Evolutionary conservation across 495 filamentous ascomycete genomes (phyloP).

Genomic region (Cladorrhinum samala): DNA sequence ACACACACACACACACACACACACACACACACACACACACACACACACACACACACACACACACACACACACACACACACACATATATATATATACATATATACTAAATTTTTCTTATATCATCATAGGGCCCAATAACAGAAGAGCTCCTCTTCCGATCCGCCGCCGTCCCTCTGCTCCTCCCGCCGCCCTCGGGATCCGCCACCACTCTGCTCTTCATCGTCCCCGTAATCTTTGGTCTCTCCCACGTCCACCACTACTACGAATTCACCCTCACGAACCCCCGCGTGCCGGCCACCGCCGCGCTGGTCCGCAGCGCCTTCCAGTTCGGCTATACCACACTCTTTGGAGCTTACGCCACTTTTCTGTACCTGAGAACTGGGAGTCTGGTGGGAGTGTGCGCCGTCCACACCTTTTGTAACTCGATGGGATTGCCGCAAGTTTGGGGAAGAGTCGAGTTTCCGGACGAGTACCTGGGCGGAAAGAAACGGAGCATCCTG

Average conservation of each 20-base stretch:
- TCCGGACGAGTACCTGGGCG: slow-evolving; percentile 10
- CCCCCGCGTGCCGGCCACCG: slow-evolving; percentile 56
- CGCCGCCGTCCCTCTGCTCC: slow-evolving; percentile 70
- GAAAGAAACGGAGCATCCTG: slow-evolving; percentile 21
- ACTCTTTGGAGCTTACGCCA: slow-evolving; percentile 85
- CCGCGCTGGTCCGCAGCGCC: slow-evolving; percentile 60
- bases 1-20: too few species aligned
- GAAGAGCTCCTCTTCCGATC: slow-evolving; percentile 94
- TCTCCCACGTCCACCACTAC: slow-evolving; percentile 92
- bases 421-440: slow-evolving; percentile 82
- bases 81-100: too few species aligned
- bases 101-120: too few species aligned
- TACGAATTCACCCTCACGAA: slow-evolving; percentile 87
- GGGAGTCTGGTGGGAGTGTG: slow-evolving; percentile 70
- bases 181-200: slow-evolving; percentile 56
- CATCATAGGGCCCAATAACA: slow-evolving; percentile 78
- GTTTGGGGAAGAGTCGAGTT: slow-evolving; percentile 71
- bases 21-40: too few species aligned
- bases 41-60: too few species aligned
- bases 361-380: slow-evolving; percentile 83
- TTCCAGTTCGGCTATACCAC: slow-evolving; percentile 92
- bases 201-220: slow-evolving; percentile 62
- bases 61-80: too few species aligned
- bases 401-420: slow-evolving; percentile 81
- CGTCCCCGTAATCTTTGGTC: slow-evolving; percentile 85